Conservation (phyloP, 2,329 filamentous ascomycete genomes). For the Alternaria infectoria region DNA sequence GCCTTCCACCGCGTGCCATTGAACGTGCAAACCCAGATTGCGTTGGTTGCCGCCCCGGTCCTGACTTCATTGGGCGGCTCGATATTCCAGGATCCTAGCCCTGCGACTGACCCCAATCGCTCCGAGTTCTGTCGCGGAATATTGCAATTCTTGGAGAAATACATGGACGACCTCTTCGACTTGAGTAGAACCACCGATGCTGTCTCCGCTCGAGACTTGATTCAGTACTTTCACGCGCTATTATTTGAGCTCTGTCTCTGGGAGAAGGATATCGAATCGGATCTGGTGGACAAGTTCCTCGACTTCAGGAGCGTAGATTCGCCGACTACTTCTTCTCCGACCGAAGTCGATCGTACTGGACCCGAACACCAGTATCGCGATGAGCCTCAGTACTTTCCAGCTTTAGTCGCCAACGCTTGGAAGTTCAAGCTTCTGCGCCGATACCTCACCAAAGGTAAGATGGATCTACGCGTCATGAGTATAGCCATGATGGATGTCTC, state of each 20-base stretch:
- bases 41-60: conserved; percentile 22
- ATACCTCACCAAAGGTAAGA: conserved; percentile 81
- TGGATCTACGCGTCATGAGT: conserved; percentile 85
- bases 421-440: conserved; percentile 71
- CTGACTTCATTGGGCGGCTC: conserved; percentile 32
- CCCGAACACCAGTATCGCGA: conserved; percentile 24
- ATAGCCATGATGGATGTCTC: conserved; percentile 75
- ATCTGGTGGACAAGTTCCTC: conserved; percentile 34
- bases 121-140: conserved; percentile 27
- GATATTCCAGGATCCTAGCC: conserved; percentile 18
- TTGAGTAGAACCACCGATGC: conserved; percentile 37
- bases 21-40: conserved; percentile 24
- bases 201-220: conserved; percentile 31
- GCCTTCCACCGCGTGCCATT: conserved; percentile 27
- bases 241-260: conserved; percentile 36
- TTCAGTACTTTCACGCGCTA: conserved; percentile 28
- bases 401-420: conserved; percentile 69
- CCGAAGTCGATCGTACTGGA: not conserved
- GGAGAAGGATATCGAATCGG: conserved; percentile 29
- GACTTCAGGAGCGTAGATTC: conserved; percentile 32
- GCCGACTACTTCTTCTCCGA: conserved; percentile 21
- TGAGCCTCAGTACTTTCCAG: conserved; percentile 48
- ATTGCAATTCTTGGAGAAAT: conserved; percentile 36
- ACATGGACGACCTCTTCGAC: conserved; percentile 36
- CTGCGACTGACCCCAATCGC: conserved; percentile 16